Conservation (phyloP, 257 asterid species). For the Solanum habrochaites region DNA sequence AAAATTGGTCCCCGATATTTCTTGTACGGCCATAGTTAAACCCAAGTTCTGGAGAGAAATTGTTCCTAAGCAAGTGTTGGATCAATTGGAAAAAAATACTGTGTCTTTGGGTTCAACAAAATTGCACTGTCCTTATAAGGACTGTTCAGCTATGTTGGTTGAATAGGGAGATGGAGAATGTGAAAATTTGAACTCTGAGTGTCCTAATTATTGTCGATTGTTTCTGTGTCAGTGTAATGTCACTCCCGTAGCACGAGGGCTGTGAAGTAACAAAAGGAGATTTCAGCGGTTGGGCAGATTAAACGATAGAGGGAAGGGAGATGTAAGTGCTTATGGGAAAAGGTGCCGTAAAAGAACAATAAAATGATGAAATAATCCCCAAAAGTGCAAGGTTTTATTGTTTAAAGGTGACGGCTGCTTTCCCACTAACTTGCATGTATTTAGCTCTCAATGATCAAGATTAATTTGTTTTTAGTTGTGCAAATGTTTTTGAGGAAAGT, state of each 20-base stretch:
- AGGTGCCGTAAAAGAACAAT: too few species aligned
- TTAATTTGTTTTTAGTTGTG: too few species aligned
- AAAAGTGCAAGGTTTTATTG: too few species aligned
- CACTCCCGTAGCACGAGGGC: background rate
- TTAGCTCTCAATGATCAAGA: too few species aligned
- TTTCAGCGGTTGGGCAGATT: background rate
- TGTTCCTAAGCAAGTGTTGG: background rate
- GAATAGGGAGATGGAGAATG: background rate
- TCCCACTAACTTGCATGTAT: too few species aligned
- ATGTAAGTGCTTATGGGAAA: background rate
- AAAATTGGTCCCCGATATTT: background rate
- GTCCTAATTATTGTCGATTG: background rate
- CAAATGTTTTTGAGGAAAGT: too few species aligned
- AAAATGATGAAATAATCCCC: too few species aligned
- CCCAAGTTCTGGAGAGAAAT: background rate
- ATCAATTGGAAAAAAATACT: constrained; percentile 1
- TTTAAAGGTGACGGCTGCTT: too few species aligned
- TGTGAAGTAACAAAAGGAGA: background rate
- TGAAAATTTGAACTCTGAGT: background rate
- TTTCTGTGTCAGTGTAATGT: background rate
- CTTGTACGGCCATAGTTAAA: background rate
- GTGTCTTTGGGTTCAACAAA: background rate
- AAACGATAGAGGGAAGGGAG: background rate
- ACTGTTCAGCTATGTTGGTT: constrained; percentile 1
- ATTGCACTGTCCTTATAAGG: constrained; percentile 1